Base-by-base conservation (phyloP, 805 yeast species). In the Peterozyma toletana region DNA sequence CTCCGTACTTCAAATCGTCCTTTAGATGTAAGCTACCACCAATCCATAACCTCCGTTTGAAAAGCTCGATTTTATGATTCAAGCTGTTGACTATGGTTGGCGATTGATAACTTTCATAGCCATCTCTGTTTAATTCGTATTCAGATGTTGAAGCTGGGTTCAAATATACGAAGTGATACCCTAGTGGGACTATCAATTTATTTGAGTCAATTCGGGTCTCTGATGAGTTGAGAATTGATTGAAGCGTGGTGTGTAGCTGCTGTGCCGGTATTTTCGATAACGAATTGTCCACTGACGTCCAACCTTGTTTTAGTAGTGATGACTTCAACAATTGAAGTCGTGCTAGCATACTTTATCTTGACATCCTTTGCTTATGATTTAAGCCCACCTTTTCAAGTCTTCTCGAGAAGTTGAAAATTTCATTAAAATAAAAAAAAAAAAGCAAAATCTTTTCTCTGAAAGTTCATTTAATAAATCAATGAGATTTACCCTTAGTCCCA, bases 41-140 rank as follows among this genome's bases (percentile, higher is more conserved):
- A 0, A 75, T 79, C 96, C 96, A 89, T 77, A 90, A 71, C 18
- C 96, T 66, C 48, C 91, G 62, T 30, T 59, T 63, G 53, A 73
- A 83, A 16, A 62, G 61, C 30, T 58, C 52, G 5, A 33, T 40
- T 13, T 42, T 37, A 10, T 47, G 47, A 7, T 21, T 21, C 27
- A 7, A 21, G 7, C 7, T 7, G 7, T 21, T 21, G 27, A 21
- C 7, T 3, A 50, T 46, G 1, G 60, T 53, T 0, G 95, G 95
- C 0, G 89, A 78, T 55, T 85, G 93, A 51, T 83, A 77, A 38
- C 80, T 70, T 50, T 85, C 95, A 60, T 87, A 89, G 1, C 96
- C 96, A 59, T 89, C 97, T 1, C 51, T 39, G 2, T 83, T 80
- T 15, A 87, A 56, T 2, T 61, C 60, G 0, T 50, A 39, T 42